phyloP scores from a whole-genome alignment of 2,329 filamentous ascomycete genomes.

The Fusarium nelsonii region DNA sequence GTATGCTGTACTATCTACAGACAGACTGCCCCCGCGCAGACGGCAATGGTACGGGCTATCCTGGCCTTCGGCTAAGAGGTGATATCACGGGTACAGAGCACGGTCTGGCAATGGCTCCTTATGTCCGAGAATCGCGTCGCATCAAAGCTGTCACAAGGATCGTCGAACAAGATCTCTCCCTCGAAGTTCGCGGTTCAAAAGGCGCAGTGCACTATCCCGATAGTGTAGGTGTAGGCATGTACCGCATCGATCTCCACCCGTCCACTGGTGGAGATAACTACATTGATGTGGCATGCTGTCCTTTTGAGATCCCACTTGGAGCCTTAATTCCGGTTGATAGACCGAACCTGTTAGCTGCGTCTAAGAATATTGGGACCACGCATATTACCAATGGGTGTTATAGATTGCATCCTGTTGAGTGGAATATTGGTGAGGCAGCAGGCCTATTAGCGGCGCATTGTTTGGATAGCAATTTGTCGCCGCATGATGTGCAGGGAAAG shows the following conservation, averaged over 20 bases:
- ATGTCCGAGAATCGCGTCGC: conserved; percentile 46
- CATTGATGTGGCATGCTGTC: conserved; percentile 49
- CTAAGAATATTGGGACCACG: conserved; percentile 49
- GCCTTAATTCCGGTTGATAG: conserved; percentile 40
- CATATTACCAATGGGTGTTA: conserved; percentile 50
- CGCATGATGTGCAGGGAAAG: conserved; percentile 41
- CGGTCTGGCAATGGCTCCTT: conserved; percentile 48
- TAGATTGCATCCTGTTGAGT: conserved; percentile 47
- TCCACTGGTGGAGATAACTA: conserved; percentile 49
- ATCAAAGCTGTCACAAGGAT: conserved; percentile 45
- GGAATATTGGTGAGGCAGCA: conserved; percentile 48
- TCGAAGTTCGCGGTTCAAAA: conserved; percentile 36
- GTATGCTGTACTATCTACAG: conserved; percentile 48
- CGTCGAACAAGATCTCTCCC: conserved; percentile 46
- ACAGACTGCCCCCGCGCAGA: conserved; percentile 47
- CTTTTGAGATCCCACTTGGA: conserved; percentile 47
- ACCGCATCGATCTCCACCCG: conserved; percentile 48
- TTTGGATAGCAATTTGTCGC: conserved; percentile 32
- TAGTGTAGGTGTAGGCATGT: conserved; percentile 49
- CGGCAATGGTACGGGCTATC: conserved; percentile 42
- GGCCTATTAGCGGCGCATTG: conserved; percentile 46
- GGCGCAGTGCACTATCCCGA: conserved; percentile 45
- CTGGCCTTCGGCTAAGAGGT: conserved; percentile 45
- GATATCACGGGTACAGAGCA: conserved; percentile 48
- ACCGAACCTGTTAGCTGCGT: conserved; percentile 44